Evolutionary conservation across 768 basidiomycete genomes (phyloP).

Genomic region (Clitopilus passeckerianus): DNA sequence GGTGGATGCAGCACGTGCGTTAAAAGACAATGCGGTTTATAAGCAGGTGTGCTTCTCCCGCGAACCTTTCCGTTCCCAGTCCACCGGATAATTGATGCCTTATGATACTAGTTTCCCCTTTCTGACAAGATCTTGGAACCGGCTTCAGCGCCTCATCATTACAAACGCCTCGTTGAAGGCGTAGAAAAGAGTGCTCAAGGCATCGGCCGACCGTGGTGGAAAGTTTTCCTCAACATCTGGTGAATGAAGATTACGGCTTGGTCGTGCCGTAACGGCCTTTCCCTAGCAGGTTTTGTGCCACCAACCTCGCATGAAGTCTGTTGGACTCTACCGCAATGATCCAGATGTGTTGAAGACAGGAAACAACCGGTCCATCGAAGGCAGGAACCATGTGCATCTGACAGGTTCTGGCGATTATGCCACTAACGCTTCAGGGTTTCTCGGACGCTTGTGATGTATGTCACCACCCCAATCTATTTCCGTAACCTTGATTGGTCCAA

Average conservation of each 20-base stretch:
- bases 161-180: constrained; percentile 67
- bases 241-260: constrained; percentile 18
- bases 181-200: constrained; percentile 73
- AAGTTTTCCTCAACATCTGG: constrained; percentile 77
- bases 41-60: constrained; percentile 49
- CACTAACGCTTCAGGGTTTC: not conserved
- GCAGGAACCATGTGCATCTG: not conserved
- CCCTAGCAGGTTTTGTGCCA: not conserved
- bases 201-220: constrained; percentile 81
- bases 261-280: not conserved
- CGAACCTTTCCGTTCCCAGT: constrained; percentile 13
- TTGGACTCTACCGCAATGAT: not conserved
- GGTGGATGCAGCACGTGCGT: constrained; percentile 51
- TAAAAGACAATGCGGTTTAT: constrained; percentile 51
- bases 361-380: not conserved
- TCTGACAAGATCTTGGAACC: constrained; percentile 62
- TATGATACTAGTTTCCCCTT: constrained; percentile 51
- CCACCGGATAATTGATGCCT: constrained; percentile 10
- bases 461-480: not conserved
- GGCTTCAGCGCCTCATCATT: constrained; percentile 68
- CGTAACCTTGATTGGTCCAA: not conserved
- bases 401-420: too few species aligned
- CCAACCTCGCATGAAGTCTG: not conserved
- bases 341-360: not conserved
- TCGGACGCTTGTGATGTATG: not conserved